Percentiles rank a stretch among this genome's conserved stretches.
Conservation (phyloP, 116 monocot species). For the Papilionanthe hybrid region DNA sequence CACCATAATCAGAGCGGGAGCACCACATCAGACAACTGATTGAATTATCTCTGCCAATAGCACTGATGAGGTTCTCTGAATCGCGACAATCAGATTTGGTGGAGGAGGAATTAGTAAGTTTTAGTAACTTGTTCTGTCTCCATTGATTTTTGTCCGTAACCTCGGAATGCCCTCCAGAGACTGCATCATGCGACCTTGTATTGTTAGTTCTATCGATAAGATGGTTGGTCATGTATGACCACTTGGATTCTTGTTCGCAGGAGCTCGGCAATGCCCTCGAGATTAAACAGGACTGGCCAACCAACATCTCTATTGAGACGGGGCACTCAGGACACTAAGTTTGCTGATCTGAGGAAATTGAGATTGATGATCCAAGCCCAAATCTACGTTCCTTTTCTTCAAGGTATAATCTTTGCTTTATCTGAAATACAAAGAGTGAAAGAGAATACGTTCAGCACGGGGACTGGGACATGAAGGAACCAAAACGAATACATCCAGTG, state of each 20-base stretch:
- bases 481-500: background rate
- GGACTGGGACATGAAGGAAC: background rate
- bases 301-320: constrained; percentile 13
- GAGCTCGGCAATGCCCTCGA: constrained; percentile 16
- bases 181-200: background rate
- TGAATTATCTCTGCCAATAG: constrained; percentile 22
- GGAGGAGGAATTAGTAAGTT: background rate
- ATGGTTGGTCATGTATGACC: constrained; percentile 18
- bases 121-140: background rate
- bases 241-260: constrained; percentile 26
- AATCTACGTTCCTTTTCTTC: background rate
- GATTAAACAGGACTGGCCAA: constrained; percentile 21
- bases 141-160: background rate
- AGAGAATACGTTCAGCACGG: background rate
- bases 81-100: constrained; percentile 4
- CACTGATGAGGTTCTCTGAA: constrained; percentile 11
- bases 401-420: background rate
- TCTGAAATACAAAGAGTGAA: background rate
- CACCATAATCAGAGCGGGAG: constrained; percentile 37
- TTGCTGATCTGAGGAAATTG: background rate
- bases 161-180: constrained; percentile 1
- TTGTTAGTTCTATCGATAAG: constrained; percentile 12
- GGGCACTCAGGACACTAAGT: background rate
- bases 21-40: constrained; percentile 32
- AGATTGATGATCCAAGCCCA: background rate